Percentiles rank a stretch among this genome's conserved stretches.
phyloP scores from a whole-genome alignment of 148 eudicot species.

The Polygonum maritimum region DNA sequence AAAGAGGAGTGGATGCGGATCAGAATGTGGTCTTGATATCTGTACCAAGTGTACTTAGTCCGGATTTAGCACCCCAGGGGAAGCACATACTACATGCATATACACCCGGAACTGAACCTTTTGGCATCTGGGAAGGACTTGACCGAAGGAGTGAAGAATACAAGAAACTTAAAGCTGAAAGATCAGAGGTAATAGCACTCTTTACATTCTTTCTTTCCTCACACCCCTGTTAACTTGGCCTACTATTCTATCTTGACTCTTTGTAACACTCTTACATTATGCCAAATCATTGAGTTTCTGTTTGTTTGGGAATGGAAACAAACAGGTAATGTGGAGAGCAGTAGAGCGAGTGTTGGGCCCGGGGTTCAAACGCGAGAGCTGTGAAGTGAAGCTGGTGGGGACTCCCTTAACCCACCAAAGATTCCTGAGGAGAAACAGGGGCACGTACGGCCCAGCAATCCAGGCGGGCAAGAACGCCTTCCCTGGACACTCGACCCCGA shows the following conservation, averaged over 20 bases:
- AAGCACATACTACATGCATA: constrained; percentile 92
- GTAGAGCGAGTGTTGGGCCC: constrained; percentile 80
- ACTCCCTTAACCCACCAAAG: constrained; percentile 84
- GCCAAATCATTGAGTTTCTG: background rate
- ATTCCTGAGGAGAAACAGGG: constrained; percentile 77
- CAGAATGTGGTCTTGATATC: constrained; percentile 95
- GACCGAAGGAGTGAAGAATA: constrained; percentile 75
- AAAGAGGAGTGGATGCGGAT: constrained; percentile 90
- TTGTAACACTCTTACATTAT: no score
- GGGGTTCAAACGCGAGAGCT: constrained; percentile 66
- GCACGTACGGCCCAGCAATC: constrained; percentile 95
- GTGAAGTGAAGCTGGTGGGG: constrained; percentile 82
- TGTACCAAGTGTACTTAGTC: constrained; percentile 75
- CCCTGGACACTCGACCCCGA: constrained; percentile 83
- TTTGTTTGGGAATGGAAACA: background rate
- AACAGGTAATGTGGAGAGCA: constrained; percentile 82
- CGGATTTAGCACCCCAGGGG: constrained; percentile 85
- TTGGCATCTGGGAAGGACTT: constrained; percentile 85
- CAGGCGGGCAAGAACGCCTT: constrained; percentile 70
- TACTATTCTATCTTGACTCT: background rate
- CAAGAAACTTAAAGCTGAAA: constrained; percentile 76
- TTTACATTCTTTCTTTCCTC: background rate
- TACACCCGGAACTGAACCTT: constrained; percentile 90
- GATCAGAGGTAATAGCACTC: constrained; percentile 71
- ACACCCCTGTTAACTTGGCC: background rate